Evolutionary conservation across 306 rosid species (phyloP).

Genomic region (Myrica gale): DNA sequence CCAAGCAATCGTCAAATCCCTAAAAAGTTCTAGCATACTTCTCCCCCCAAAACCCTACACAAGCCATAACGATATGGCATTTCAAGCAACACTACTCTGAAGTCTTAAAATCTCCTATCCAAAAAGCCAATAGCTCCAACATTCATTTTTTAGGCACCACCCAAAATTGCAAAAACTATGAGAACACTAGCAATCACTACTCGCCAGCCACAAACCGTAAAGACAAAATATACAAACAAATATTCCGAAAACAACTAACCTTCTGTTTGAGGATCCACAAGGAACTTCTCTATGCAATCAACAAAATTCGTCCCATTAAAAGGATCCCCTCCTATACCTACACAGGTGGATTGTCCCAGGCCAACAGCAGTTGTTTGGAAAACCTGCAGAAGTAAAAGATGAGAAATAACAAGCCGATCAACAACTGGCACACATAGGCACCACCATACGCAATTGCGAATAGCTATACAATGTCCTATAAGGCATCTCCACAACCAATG

Average conservation of each 20-base stretch:
- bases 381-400: slow-evolving; percentile 54
- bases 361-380: slow-evolving; percentile 98
- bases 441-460: slow-evolving; percentile 18
- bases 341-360: slow-evolving; percentile 99
- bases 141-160: neutral
- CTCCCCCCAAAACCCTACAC: neutral
- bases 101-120: neutral
- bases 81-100: neutral
- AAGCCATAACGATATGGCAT: neutral
- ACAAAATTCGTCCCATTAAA: slow-evolving; percentile 97
- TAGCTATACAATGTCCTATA: neutral
- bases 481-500: neutral
- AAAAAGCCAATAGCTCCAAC: neutral
- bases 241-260: slow-evolving; percentile 44
- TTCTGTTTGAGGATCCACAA: slow-evolving; percentile 92
- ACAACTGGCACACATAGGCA: neutral
- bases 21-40: neutral
- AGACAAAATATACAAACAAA: slow-evolving; percentile 7
- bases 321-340: slow-evolving; percentile 99
- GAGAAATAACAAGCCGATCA: neutral
- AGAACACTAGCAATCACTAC: neutral
- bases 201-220: neutral
- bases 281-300: slow-evolving; percentile 82
- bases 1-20: neutral
- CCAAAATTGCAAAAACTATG: neutral